phyloP scores from a whole-genome alignment of 441 rosid genomes.

The Monsonia emarginata region DNA sequence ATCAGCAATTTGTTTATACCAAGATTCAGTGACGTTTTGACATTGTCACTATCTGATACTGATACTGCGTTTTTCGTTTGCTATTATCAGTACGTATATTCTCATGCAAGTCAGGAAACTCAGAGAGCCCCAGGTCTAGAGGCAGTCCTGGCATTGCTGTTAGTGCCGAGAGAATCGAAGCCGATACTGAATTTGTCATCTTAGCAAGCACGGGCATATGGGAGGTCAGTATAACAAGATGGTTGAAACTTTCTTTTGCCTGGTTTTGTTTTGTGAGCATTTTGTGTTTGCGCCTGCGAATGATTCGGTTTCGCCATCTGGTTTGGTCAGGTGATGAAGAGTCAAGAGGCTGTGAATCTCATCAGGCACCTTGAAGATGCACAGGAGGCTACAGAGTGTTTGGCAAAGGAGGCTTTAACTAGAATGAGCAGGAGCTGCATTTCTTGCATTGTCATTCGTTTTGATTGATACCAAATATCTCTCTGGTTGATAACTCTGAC shows the following conservation, averaged over 20 bases:
- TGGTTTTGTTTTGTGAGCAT: too few species aligned
- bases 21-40: too few species aligned
- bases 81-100: conserved; percentile 18
- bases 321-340: conserved; percentile 54
- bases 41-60: background rate
- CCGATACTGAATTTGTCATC: conserved; percentile 50
- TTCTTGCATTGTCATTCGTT: conserved; percentile 59
- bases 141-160: conserved; percentile 31
- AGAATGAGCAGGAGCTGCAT: conserved; percentile 59
- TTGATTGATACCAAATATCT: conserved; percentile 24
- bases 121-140: conserved; percentile 15
- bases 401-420: conserved; percentile 53
- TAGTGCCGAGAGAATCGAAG: conserved; percentile 32
- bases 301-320: too few species aligned
- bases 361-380: conserved; percentile 59
- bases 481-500: background rate
- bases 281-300: too few species aligned
- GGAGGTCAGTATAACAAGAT: conserved; percentile 48
- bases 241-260: background rate
- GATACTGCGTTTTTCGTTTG: background rate
- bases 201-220: conserved; percentile 70
- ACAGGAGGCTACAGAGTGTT: conserved; percentile 61
- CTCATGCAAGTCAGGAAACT: conserved; percentile 30
- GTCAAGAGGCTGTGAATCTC: conserved; percentile 64
- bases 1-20: too few species aligned